Percentiles rank a stretch among this genome's conserved stretches.
Evolutionary conservation across 345 rosid species (phyloP).

Genomic region (Moringa oleifera): DNA sequence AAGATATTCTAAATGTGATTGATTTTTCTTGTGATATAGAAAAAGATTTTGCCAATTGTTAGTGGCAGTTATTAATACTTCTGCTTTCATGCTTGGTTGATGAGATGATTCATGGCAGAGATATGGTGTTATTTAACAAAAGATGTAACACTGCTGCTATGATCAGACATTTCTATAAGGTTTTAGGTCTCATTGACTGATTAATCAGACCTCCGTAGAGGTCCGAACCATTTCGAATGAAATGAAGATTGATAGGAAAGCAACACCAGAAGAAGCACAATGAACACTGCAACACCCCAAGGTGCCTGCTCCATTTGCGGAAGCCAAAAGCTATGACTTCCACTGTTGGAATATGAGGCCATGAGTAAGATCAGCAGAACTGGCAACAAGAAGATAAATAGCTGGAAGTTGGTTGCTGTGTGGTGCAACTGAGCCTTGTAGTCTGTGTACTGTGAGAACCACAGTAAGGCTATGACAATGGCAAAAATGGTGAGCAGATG

Average conservation of each 20-base stretch:
- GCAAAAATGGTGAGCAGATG: conserved; percentile 40
- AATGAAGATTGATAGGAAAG: conserved; percentile 48
- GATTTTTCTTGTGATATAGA: too few species aligned
- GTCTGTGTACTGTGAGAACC: conserved; percentile 29
- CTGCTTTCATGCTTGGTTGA: too few species aligned
- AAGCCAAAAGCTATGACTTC: conserved; percentile 18
- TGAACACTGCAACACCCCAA: conserved; percentile 37
- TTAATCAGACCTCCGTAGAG: conserved; percentile 18
- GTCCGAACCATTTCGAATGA: conserved; percentile 49
- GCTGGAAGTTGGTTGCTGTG: conserved; percentile 30
- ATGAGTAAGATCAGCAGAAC: conserved; percentile 27
- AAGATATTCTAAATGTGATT: too few species aligned
- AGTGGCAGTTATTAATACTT: too few species aligned
- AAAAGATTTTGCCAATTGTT: too few species aligned
- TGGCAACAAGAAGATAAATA: conserved; percentile 32
- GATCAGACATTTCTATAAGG: too few species aligned
- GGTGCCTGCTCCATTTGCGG: conserved; percentile 18
- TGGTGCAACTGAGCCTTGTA: conserved; percentile 28
- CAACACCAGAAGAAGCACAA: conserved; percentile 35
- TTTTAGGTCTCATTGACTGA: too few species aligned
- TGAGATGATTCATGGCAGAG: too few species aligned
- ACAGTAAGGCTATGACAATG: conserved; percentile 43
- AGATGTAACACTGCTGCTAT: too few species aligned
- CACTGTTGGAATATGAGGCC: conserved; percentile 18
- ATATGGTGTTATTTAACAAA: too few species aligned